Evolutionary conservation across 2,329 filamentous ascomycete genomes (phyloP).

Genomic region (Mycogone perniciosa): DNA sequence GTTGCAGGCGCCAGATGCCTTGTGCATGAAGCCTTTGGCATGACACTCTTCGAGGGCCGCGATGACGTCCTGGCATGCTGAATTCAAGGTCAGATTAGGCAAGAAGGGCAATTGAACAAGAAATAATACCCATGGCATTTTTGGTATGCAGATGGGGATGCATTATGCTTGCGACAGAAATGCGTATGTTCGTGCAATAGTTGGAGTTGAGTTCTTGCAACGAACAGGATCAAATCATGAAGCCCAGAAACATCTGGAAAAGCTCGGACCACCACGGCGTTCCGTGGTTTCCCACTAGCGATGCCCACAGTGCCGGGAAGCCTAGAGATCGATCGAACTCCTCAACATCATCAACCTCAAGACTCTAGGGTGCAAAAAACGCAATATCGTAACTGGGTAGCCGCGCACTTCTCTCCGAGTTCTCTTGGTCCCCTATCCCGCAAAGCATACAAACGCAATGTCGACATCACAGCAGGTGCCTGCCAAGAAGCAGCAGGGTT

Average conservation of each 20-base stretch:
- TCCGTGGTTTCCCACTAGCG: constrained; percentile 3
- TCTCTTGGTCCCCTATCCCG: not conserved
- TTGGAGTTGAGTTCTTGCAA: not conserved
- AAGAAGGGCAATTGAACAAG: not conserved
- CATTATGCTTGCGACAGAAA: constrained; percentile 50
- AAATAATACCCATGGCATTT: constrained; percentile 68
- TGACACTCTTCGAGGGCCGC: constrained; percentile 92
- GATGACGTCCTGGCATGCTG: constrained; percentile 94
- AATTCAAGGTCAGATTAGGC: constrained; percentile 16
- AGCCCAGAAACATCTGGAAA: constrained; percentile 14
- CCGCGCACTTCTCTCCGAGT: not conserved
- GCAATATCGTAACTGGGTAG: constrained; percentile 1
- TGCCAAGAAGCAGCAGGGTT: constrained; percentile 71
- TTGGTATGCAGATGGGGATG: constrained; percentile 96
- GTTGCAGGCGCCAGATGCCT: constrained; percentile 86
- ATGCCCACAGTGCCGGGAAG: constrained; percentile 7
- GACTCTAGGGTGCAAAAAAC: not conserved
- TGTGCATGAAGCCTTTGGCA: constrained; percentile 84
- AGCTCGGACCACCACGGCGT: constrained; percentile 25
- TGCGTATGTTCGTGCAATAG: not conserved
- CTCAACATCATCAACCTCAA: not conserved
- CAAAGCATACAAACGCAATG: not conserved
- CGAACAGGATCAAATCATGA: not conserved
- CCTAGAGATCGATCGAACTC: constrained; percentile 1
- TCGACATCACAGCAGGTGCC: constrained; percentile 37